Evolutionary conservation across 306 rosid species (phyloP).

Genomic region (Senna tora): DNA sequence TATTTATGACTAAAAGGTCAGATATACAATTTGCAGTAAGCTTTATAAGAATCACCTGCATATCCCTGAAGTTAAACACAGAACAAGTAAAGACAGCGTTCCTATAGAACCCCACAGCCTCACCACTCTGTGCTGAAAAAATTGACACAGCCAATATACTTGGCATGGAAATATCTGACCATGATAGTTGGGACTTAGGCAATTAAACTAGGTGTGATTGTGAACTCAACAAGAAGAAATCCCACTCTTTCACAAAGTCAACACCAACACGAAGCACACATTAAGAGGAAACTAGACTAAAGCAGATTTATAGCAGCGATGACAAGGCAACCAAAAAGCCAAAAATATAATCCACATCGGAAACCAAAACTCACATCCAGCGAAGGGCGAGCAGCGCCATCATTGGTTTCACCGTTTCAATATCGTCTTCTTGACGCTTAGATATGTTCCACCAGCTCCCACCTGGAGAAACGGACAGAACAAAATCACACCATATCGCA

Average conservation of each 20-base stretch:
- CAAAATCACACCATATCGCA: slow-evolving; percentile 28
- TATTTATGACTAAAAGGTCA: background rate
- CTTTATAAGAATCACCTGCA: slow-evolving; percentile 59
- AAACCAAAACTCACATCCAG: slow-evolving; percentile 63
- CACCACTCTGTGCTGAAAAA: slow-evolving; percentile 74
- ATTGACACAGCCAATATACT: slow-evolving; percentile 65
- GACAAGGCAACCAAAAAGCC: slow-evolving; percentile 49
- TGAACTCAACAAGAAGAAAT: background rate
- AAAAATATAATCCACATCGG: slow-evolving; percentile 48
- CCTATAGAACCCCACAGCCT: slow-evolving; percentile 53
- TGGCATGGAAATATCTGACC: slow-evolving; percentile 74
- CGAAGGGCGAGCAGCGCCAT: slow-evolving; percentile 49
- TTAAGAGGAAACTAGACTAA: background rate
- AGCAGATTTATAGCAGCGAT: slow-evolving; percentile 64
- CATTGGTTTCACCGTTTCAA: slow-evolving; percentile 41
- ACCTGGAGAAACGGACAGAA: slow-evolving; percentile 40
- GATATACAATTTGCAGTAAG: slow-evolving; percentile 5
- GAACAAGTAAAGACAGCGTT: slow-evolving; percentile 52
- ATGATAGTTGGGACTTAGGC: background rate
- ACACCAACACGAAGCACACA: background rate
- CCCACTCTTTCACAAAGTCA: background rate
- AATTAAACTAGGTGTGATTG: background rate
- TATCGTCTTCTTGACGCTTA: slow-evolving; percentile 35
- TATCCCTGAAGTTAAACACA: slow-evolving; percentile 71
- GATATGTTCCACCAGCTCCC: slow-evolving; percentile 62